Conservation (phyloP, 352 stramenopile species). For the Phytophthora capsici region DNA sequence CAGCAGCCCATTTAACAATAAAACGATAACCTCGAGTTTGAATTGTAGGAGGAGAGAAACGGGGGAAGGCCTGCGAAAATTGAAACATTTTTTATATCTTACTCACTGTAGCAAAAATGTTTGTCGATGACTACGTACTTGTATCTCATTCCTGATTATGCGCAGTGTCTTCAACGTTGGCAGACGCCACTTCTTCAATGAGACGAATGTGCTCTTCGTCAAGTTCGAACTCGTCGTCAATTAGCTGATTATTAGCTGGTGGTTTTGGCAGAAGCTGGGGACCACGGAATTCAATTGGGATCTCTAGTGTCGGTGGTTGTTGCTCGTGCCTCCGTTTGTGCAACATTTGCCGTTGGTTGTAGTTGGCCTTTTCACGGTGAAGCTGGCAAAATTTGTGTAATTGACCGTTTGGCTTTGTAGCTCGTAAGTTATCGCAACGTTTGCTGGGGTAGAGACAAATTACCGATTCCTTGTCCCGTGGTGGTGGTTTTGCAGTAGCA, state of each 20-base stretch:
- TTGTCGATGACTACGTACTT: no score
- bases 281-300: not conserved
- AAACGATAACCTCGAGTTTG: no score
- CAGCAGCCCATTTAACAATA: no score
- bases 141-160: slow-evolving; percentile 9
- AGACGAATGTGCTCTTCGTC: slow-evolving; percentile 26
- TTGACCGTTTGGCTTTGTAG: slow-evolving; percentile 47
- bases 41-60: no score
- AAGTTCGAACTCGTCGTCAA: slow-evolving; percentile 15
- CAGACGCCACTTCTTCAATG: slow-evolving; percentile 23
- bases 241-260: slow-evolving; percentile 1
- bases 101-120: no score
- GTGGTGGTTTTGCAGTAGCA: not conserved
- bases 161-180: not conserved
- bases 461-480: not conserved
- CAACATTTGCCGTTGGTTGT: slow-evolving; percentile 24
- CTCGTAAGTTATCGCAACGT: slow-evolving; percentile 43
- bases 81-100: no score
- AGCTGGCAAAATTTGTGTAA: slow-evolving; percentile 31
- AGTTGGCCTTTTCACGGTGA: slow-evolving; percentile 38
- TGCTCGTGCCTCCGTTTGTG: slow-evolving; percentile 7
- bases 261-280: slow-evolving; percentile 4
- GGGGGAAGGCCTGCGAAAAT: no score
- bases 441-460: slow-evolving; percentile 49
- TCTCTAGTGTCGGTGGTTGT: not conserved